Base-by-base conservation (phyloP, 1,284 basidiomycete species). In the Melampsora americana region DNA sequence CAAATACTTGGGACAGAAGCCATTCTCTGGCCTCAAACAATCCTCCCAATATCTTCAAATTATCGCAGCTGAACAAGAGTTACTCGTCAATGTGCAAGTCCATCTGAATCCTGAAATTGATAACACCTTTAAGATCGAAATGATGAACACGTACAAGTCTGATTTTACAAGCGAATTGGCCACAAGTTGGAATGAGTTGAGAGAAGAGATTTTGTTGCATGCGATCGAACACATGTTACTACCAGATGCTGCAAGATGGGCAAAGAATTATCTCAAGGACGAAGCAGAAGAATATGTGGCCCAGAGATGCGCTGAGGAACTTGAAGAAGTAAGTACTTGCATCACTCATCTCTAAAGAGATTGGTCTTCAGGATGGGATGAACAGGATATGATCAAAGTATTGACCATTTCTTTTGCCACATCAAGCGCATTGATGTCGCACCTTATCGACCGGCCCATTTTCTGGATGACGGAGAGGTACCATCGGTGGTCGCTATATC, bases 1-100 rank as follows among this genome's bases (percentile, higher is more conserved):
- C 88, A 99, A 99, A 86, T 99, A 97, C 84, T 86, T 99, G 53
- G 85, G 87, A 56, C 87, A 90, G 79, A 99, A 98, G 82, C 90
- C 89, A 12, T 87, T 93, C 42, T 83, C 83, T n/a, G 86, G 88
- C 7, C 89, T 97, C 86, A 81, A 89, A 61, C 86, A 89, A 48
- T 78, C 86, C 0, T 85, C 91, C 9, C 93, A 95, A 81, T 96
- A 95, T 84, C 85, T 99, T 42, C 89, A 93, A 79, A 96, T 99
- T 79, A 87, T 99, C 11, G 87, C 89, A 62, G 96, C 96, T 1
- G 96, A 99, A 83, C 85, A 89, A 16, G 92, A 97, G 77, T 89
- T 90, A 66, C 86, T 98, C 50, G 88, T 99, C 80, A 92, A 86
- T 1, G 87, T 96, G 66, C 85, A 88, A 20, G 88, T 99, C 78